phyloP scores from a whole-genome alignment of 2,329 filamentous ascomycete species.

The Talaromyces verruculosus region DNA sequence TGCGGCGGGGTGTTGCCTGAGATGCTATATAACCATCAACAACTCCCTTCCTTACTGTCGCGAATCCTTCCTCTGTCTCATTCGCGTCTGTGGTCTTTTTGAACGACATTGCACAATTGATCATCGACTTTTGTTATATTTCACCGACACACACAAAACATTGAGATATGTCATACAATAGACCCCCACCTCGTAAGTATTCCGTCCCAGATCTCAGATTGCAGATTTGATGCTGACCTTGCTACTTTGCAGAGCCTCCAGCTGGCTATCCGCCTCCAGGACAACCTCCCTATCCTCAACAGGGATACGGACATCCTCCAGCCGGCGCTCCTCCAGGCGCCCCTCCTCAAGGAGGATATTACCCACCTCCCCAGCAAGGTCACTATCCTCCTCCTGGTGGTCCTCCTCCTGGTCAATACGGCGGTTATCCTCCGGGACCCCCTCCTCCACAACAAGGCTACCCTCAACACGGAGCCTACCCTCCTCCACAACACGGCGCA shows the following conservation, averaged over 20 bases:
- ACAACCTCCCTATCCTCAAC: conserved; percentile 21
- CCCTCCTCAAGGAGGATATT: conserved; percentile 15
- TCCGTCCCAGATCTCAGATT: neutral
- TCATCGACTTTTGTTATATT: neutral
- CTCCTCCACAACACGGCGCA: conserved; percentile 29
- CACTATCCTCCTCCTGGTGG: conserved; percentile 13
- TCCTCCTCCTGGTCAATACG: conserved; percentile 11
- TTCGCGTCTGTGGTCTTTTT: neutral
- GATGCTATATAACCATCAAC: neutral
- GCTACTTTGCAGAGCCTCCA: conserved; percentile 12
- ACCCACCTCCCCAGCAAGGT: conserved; percentile 16
- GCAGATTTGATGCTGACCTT: neutral
- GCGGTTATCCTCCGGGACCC: conserved; percentile 16
- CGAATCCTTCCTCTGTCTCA: neutral
- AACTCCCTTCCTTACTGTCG: neutral
- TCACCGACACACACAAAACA: neutral
- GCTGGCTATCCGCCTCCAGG: conserved; percentile 22
- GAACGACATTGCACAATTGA: neutral
- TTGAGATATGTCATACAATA: conserved; percentile 20
- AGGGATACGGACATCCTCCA: conserved; percentile 17
- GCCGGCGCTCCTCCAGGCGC: conserved; percentile 5
- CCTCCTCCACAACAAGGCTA: conserved; percentile 17
- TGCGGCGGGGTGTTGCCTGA: conserved; percentile 4
- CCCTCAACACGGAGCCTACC: conserved; percentile 29
- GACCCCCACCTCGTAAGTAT: conserved; percentile 20